phyloP scores from a whole-genome alignment of 208 protist genomes.

The Leishmania turanica region DNA sequence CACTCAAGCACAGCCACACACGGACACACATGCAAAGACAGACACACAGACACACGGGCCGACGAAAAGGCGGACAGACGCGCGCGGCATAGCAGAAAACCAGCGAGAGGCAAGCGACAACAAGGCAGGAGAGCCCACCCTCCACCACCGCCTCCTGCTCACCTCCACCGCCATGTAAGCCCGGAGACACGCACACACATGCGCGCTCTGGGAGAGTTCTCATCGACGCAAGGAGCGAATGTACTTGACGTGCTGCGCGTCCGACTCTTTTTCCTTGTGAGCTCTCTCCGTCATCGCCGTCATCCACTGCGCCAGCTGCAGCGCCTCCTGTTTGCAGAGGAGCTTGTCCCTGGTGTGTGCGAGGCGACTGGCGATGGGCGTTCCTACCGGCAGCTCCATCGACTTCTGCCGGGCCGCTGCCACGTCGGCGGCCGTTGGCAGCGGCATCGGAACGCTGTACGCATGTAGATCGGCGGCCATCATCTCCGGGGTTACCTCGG shows the following conservation, averaged over 20 bases:
- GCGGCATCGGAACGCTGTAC: slow-evolving; percentile 55
- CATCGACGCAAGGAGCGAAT: slow-evolving; percentile 25
- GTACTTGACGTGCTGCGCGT: slow-evolving; percentile 33
- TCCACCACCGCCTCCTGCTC: background rate
- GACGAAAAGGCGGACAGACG: background rate
- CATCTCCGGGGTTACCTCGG: slow-evolving; percentile 43
- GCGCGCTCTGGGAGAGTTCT: background rate
- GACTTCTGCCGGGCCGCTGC: slow-evolving; percentile 43
- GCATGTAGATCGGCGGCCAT: slow-evolving; percentile 33
- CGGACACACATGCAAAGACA: background rate
- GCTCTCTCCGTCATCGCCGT: slow-evolving; percentile 23
- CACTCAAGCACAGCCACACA: background rate
- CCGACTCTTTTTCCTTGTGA: slow-evolving; percentile 29
- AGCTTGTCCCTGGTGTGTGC: slow-evolving; percentile 51
- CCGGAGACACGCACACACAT: background rate
- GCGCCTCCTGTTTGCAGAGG: slow-evolving; percentile 28
- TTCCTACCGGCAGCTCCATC: slow-evolving; percentile 41
- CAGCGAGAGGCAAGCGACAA: background rate
- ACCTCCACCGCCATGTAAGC: background rate
- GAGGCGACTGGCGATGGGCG: slow-evolving; percentile 39
- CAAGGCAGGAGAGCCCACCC: background rate
- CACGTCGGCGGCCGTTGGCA: slow-evolving; percentile 52
- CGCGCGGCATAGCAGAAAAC: background rate
- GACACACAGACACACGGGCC: background rate
- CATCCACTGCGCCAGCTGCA: slow-evolving; percentile 32